Evolutionary conservation across 768 basidiomycete species (phyloP).

Genomic region (Lanmaoa pseudosensibilis): DNA sequence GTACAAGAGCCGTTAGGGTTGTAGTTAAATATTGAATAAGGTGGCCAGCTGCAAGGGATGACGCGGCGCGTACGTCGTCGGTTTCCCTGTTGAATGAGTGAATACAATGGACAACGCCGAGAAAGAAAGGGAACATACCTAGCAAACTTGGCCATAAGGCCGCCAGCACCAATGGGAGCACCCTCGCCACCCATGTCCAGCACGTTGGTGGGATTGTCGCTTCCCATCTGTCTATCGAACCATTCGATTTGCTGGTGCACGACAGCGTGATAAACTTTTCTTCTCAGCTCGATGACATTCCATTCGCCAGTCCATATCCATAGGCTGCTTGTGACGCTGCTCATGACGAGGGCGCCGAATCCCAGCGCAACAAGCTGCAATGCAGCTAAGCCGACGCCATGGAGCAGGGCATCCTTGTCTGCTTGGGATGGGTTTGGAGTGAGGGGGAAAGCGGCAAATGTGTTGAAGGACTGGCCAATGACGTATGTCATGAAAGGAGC

Average conservation of each 20-base stretch:
- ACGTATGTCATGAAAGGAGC: slow-evolving; percentile 87
- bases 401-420: slow-evolving; percentile 52
- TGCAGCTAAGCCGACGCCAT: slow-evolving; percentile 58
- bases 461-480: slow-evolving; percentile 74
- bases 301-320: slow-evolving; percentile 91
- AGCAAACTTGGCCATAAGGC: slow-evolving; percentile 91
- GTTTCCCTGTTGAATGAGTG: slow-evolving; percentile 66
- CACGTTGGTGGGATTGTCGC: slow-evolving; percentile 44
- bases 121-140: slow-evolving; percentile 44
- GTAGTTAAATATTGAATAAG: slow-evolving; percentile 82
- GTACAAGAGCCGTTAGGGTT: slow-evolving; percentile 70
- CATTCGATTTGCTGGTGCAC: slow-evolving; percentile 77
- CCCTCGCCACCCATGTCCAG: slow-evolving; percentile 39
- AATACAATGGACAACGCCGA: background rate
- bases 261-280: slow-evolving; percentile 67
- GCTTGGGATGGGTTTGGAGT: slow-evolving; percentile 38
- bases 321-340: slow-evolving; percentile 69
- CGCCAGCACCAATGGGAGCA: slow-evolving; percentile 75
- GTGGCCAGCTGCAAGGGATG: slow-evolving; percentile 76
- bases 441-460: slow-evolving; percentile 61
- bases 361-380: slow-evolving; percentile 68
- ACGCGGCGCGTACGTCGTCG: slow-evolving; percentile 86
- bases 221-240: slow-evolving; percentile 82
- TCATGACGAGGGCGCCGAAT: slow-evolving; percentile 63
- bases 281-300: slow-evolving; percentile 67